A percentile compares a stretch with the other conserved stretches of the same genome.
phyloP scores from a whole-genome alignment of 1,139 yeast species.

The Magnusiomyces clavatus region DNA sequence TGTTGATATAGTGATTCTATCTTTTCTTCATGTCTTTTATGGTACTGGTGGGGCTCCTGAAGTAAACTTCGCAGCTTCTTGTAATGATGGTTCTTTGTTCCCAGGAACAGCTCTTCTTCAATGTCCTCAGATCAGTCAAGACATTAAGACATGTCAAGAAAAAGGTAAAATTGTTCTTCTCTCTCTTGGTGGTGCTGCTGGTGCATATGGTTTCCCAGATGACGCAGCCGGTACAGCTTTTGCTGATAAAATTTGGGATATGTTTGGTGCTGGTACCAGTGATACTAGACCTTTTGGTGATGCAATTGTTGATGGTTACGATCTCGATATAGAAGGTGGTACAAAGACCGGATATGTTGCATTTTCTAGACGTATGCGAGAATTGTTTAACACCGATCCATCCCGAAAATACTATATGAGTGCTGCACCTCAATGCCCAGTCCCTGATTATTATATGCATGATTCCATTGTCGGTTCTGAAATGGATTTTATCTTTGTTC shows the following conservation, averaged over 20 bases:
- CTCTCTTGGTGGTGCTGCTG: constrained; percentile 84
- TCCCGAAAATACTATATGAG: constrained; percentile 56
- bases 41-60: constrained; percentile 34
- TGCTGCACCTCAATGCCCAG: constrained; percentile 95
- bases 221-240: constrained; percentile 58
- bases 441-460: constrained; percentile 83
- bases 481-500: constrained; percentile 82
- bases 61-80: constrained; percentile 63
- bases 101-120: constrained; percentile 28
- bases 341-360: constrained; percentile 46
- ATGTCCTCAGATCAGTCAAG: constrained; percentile 41
- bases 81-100: constrained; percentile 24
- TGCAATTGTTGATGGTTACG: constrained; percentile 64
- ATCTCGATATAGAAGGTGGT: constrained; percentile 59
- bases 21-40: constrained; percentile 65
- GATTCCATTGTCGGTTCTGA: constrained; percentile 51
- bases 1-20: constrained; percentile 63
- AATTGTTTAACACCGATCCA: constrained; percentile 41
- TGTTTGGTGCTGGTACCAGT: constrained; percentile 68
- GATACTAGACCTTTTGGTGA: constrained; percentile 67
- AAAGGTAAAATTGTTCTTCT: constrained; percentile 70
- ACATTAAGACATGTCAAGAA: constrained; percentile 74
- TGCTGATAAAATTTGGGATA: constrained; percentile 75
- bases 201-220: constrained; percentile 62
- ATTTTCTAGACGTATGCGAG: constrained; percentile 47